Base-by-base conservation (phyloP, 2,329 filamentous ascomycete species). In the Cadophora sp. region DNA sequence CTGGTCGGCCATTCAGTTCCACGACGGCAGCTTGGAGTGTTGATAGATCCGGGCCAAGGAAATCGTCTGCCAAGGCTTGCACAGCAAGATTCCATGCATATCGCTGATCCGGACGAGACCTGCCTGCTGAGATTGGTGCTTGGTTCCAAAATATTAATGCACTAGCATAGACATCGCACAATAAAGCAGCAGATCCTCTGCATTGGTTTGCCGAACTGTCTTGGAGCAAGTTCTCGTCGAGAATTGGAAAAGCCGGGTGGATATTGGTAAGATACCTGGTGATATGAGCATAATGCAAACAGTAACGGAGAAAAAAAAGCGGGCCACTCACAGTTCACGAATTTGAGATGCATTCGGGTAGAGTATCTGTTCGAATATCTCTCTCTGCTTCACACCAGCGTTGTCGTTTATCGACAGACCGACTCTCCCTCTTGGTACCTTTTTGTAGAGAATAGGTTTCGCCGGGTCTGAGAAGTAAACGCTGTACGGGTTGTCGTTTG, bases 61-160 rank as follows among this genome's bases (percentile, higher is more conserved):
- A 83, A 66, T 89, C 87, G 0, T 83, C 86, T 69, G 88, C 86
- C 3, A 88, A 79, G 0, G 87, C 85, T 62, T 86, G 85, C 22
- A 83, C 85, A 7, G 86, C 86, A 66, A 88, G 81, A 66, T 89
- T 89, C 82, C 88, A 88, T 9, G 87, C 83, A 73, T 87, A 89
- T 53, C 86, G 83, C 48, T 82, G 80, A 72, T 90, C 87, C 0
- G 87, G 87, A 58, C 83, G 80, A 4, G 83, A 81, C 66, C 84
- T 81, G n/a, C 53, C 5, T 77, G 76, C 4, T 78, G 77, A 3
- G 84, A 73, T 4, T 79, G 76, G 0, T 79, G 79, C 83, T 62
- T 82, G 81, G 30, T 81, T 80, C 87, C 87, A 90, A 71, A 85
- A 88, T 3, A 85, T 81, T 3, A 88, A 74, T 0, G 84, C 83